A percentile compares a stretch with the other conserved stretches of the same genome.
Evolutionary conservation across 129 eudicot species (phyloP).

Genomic region (Chrysanthemum lavandulifolium): DNA sequence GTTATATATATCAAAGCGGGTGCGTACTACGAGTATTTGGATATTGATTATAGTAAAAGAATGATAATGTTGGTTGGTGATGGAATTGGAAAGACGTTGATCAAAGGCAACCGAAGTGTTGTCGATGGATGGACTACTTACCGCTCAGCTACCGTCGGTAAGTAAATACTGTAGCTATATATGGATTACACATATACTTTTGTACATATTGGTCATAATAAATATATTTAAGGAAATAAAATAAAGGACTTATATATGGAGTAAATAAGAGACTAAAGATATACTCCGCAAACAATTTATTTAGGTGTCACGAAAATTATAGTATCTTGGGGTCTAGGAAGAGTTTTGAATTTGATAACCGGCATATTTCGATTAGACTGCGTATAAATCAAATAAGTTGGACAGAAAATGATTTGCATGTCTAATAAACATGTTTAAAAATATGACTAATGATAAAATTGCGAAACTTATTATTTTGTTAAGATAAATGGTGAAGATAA

Average conservation of each 20-base stretch:
- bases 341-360: too few relatives aligned
- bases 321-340: too few relatives aligned
- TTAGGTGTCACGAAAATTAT: background rate
- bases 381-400: background rate
- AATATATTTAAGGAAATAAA: background rate
- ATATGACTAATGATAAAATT: too few relatives aligned
- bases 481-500: too few relatives aligned
- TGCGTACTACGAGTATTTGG: constrained; percentile 55
- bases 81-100: constrained; percentile 62
- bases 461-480: too few relatives aligned
- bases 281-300: too few relatives aligned
- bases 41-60: constrained; percentile 38
- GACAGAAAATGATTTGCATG: too few relatives aligned
- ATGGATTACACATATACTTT: background rate
- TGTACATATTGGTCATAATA: constrained; percentile 16
- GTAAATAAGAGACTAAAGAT: too few relatives aligned
- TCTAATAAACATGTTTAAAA: too few relatives aligned
- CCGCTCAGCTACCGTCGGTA: constrained; percentile 71
- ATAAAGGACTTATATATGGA: too few relatives aligned
- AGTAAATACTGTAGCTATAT: background rate
- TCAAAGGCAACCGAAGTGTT: constrained; percentile 60
- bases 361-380: too few relatives aligned
- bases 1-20: constrained; percentile 69
- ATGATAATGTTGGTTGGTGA: constrained; percentile 77
- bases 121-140: constrained; percentile 66